Evolutionary conservation across 495 filamentous ascomycete species (phyloP).

Genomic region (Cetradonia linearis): DNA sequence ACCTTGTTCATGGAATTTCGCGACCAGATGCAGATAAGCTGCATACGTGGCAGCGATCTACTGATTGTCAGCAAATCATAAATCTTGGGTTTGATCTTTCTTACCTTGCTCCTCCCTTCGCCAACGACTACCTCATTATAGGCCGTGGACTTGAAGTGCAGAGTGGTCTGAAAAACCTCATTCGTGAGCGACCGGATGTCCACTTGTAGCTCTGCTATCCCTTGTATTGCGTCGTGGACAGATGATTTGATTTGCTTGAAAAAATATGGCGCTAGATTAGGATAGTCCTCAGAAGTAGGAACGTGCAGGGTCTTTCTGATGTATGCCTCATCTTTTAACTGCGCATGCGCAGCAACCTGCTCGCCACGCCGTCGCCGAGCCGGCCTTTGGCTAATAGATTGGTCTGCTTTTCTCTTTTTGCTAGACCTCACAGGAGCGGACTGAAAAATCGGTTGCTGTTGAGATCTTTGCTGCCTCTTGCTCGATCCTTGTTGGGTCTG

Average conservation of each 20-base stretch:
- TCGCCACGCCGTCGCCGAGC: slow-evolving; percentile 10
- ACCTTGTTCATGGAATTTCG: slow-evolving; percentile 29
- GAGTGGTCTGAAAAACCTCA: slow-evolving; percentile 20
- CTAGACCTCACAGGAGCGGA: not conserved
- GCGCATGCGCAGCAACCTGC: not conserved
- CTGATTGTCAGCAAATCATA: slow-evolving; percentile 12
- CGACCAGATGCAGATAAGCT: slow-evolving; percentile 29
- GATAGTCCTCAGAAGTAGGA: slow-evolving; percentile 20
- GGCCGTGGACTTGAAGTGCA: slow-evolving; percentile 24
- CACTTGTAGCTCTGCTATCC: slow-evolving; percentile 18
- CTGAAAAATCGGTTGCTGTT: not conserved
- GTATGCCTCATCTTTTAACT: slow-evolving; percentile 21
- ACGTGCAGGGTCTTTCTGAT: slow-evolving; percentile 15
- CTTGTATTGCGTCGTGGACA: slow-evolving; percentile 24
- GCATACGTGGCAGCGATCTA: slow-evolving; percentile 31
- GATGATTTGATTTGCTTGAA: slow-evolving; percentile 27
- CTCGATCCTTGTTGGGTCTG: not conserved
- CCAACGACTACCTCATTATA: slow-evolving; percentile 27
- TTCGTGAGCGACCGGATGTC: slow-evolving; percentile 13
- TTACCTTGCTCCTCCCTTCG: slow-evolving; percentile 28
- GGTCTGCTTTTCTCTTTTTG: slow-evolving; percentile 18
- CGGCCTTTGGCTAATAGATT: slow-evolving; percentile 3
- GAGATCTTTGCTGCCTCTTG: not conserved
- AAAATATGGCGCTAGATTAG: slow-evolving; percentile 11
- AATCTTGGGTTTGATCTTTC: not conserved